Percentiles rank a stretch among this genome's conserved stretches.
Conservation (phyloP, 2,329 filamentous ascomycete species). For the Neofusicoccum cordaticola region DNA sequence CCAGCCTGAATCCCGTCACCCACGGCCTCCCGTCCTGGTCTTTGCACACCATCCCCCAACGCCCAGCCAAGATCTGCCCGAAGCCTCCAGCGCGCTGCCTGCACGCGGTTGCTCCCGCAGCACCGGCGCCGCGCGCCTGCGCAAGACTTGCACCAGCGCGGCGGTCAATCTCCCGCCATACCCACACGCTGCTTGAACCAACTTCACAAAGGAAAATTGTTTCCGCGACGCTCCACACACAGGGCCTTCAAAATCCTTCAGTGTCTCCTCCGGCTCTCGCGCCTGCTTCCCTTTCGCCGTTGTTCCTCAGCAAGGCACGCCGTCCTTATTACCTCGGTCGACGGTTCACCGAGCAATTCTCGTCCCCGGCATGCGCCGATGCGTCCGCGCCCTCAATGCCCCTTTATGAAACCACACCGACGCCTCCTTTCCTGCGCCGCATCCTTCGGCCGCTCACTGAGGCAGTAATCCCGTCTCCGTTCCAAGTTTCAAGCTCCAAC, state of each 20-base stretch:
- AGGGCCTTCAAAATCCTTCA: background rate
- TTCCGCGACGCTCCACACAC: constrained; percentile 1
- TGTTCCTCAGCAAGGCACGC: background rate
- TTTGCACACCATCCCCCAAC: background rate
- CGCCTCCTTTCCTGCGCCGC: background rate
- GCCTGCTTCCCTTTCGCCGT: background rate
- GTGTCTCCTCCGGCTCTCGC: background rate
- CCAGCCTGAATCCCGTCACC: background rate
- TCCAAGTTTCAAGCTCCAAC: background rate
- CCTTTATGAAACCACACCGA: background rate
- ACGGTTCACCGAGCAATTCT: background rate
- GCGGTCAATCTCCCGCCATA: constrained; percentile 7
- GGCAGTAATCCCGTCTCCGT: background rate
- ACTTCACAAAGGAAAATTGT: constrained; percentile 1
- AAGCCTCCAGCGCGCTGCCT: background rate
- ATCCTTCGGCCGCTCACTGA: background rate
- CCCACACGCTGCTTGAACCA: constrained; percentile 8
- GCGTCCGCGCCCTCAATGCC: background rate
- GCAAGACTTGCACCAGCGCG: background rate
- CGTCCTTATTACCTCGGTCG: background rate
- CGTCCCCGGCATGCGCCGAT: background rate
- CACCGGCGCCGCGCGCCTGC: background rate
- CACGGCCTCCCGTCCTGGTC: background rate
- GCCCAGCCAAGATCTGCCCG: background rate
- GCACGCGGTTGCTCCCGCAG: background rate